These are phyloP conservation scores for Trichoderma semiorbis DNA, from an alignment of 2,329 filamentous ascomycete genomes.

Conservation along the genomic window DNA sequence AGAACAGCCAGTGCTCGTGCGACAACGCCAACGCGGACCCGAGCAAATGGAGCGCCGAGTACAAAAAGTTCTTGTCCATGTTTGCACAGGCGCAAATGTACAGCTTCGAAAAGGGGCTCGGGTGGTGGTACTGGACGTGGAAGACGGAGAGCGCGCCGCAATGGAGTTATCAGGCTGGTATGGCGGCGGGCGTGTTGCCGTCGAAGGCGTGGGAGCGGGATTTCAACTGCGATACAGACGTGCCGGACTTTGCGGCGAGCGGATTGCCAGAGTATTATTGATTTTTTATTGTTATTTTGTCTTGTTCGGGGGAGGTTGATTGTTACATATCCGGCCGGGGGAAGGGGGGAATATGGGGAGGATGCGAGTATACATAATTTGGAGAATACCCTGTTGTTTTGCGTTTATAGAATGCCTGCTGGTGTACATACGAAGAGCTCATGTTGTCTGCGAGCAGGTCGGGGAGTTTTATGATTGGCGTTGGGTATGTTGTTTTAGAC, in stretches of 20 bases:
- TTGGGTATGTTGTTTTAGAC: background rate
- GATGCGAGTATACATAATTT: background rate
- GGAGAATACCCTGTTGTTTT: conserved; percentile 7
- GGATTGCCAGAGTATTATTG: conserved; percentile 44
- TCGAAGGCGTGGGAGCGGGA: conserved; percentile 64
- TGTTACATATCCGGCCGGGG: background rate
- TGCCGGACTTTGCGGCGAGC: conserved; percentile 48
- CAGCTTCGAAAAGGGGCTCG: conserved; percentile 87
- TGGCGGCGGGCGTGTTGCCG: conserved; percentile 76
- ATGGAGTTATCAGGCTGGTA: conserved; percentile 87
- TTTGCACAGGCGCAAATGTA: conserved; percentile 97
- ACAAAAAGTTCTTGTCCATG: conserved; percentile 81
- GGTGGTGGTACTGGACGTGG: conserved; percentile 99
- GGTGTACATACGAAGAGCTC: background rate
- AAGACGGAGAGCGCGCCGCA: conserved; percentile 80
- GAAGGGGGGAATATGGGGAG: background rate
- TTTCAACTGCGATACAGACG: conserved; percentile 63
- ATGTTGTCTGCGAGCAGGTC: background rate
- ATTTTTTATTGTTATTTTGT: background rate
- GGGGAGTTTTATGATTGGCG: background rate
- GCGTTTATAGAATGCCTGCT: conserved; percentile 5
- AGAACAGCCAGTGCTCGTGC: conserved; percentile 67
- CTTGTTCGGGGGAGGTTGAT: background rate
- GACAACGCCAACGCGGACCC: conserved; percentile 70
- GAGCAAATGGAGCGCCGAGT: conserved; percentile 62